Conservation (phyloP, 441 rosid species). For the Adansonia gregorii region DNA sequence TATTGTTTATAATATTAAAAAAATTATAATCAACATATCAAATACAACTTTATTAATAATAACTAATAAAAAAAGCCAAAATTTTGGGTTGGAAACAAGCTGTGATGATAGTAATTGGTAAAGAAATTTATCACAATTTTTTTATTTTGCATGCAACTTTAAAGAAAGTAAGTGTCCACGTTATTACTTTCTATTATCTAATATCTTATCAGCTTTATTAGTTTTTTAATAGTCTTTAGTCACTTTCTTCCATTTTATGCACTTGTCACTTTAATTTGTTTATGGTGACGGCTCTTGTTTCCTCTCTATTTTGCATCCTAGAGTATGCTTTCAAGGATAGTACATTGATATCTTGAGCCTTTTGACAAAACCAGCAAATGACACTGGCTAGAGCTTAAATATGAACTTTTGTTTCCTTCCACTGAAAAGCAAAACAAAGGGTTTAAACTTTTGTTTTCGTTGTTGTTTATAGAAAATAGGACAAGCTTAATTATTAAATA, state of each 20-base stretch:
- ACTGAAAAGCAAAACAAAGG: background rate
- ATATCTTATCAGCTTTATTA: background rate
- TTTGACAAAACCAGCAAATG: conserved; percentile 7
- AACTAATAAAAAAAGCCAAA: background rate
- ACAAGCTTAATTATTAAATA: background rate
- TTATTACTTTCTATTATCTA: background rate
- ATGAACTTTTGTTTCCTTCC: conserved; percentile 6
- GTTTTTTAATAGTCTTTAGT: background rate
- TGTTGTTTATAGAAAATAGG: conserved; percentile 17
- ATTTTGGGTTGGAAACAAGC: conserved; percentile 7
- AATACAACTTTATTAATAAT: background rate
- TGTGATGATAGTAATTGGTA: background rate
- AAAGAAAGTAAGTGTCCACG: background rate
- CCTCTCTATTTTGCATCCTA: conserved; percentile 10
- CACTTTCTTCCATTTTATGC: conserved; percentile 12
- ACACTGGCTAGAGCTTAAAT: background rate
- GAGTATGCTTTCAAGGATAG: background rate
- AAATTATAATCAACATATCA: background rate
- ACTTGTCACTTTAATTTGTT: background rate
- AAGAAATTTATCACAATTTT: background rate
- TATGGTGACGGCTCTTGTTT: conserved; percentile 14
- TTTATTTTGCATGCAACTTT: conserved; percentile 9
- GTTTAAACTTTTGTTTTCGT: background rate
- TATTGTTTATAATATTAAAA: background rate
- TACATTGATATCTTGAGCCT: background rate